Conservation (phyloP, 768 basidiomycete species). For the Mycena rebaudengoi region DNA sequence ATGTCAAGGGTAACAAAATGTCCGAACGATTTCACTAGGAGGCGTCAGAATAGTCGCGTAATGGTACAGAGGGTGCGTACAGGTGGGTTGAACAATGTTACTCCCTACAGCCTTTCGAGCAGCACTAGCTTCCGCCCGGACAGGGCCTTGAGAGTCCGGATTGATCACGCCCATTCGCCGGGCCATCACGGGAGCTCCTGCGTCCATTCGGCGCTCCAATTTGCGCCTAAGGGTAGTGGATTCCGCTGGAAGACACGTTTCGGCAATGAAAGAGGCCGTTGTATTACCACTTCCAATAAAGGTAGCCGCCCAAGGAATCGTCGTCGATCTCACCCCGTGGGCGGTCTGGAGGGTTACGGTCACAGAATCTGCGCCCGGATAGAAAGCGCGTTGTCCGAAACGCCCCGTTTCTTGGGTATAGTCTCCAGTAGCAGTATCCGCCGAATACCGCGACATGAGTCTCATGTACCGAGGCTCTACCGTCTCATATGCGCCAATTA, state of each 20-base stretch:
- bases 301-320: too few relatives aligned
- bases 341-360: conserved; percentile 11
- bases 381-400: conserved; percentile 25
- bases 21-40: conserved; percentile 23
- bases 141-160: conserved; percentile 7
- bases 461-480: conserved; percentile 27
- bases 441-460: conserved; percentile 24
- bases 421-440: conserved; percentile 20
- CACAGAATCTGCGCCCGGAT: conserved; percentile 20
- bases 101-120: not conserved
- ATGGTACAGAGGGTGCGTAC: not conserved
- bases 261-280: too few relatives aligned
- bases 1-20: conserved; percentile 31
- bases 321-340: not conserved
- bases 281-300: too few relatives aligned
- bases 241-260: too few relatives aligned
- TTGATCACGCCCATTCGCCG: conserved; percentile 14
- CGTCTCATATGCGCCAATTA: conserved; percentile 22
- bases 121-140: conserved; percentile 7
- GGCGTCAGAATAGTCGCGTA: not conserved
- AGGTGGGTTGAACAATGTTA: conserved; percentile 18
- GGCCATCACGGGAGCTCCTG: not conserved
- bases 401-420: conserved; percentile 25
- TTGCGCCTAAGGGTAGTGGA: too few relatives aligned
- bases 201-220: too few relatives aligned